Evolutionary conservation across 768 basidiomycete species (phyloP).

Genomic region (Neoboletus magnificus): DNA sequence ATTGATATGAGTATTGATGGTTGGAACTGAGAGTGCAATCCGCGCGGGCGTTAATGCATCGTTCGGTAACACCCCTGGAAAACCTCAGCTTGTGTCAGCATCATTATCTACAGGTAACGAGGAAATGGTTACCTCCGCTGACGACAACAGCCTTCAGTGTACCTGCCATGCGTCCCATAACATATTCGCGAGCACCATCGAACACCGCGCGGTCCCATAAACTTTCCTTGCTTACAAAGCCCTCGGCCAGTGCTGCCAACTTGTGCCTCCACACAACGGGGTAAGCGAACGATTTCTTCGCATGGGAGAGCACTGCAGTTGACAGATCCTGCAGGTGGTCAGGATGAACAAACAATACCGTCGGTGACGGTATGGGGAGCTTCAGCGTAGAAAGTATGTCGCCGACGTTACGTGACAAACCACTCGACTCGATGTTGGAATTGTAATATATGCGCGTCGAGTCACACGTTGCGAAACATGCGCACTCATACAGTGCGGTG

Average conservation of each 20-base stretch:
- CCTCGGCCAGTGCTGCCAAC: constrained; percentile 59
- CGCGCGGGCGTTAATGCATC: constrained; percentile 58
- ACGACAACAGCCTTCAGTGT: constrained; percentile 68
- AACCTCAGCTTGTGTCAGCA: neutral
- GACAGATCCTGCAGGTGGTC: constrained; percentile 57
- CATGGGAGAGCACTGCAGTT: constrained; percentile 49
- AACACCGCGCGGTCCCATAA: constrained; percentile 84
- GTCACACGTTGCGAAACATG: constrained; percentile 64
- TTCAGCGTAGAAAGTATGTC: constrained; percentile 48
- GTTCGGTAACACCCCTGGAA: constrained; percentile 48
- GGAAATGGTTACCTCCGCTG: constrained; percentile 56
- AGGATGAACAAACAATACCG: constrained; percentile 71
- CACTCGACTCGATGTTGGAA: constrained; percentile 3
- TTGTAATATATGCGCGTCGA: constrained; percentile 52
- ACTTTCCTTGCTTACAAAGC: constrained; percentile 73
- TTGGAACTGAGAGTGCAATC: constrained; percentile 71
- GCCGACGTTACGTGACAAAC: constrained; percentile 32
- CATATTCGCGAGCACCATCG: constrained; percentile 56
- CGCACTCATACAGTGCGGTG: constrained; percentile 71
- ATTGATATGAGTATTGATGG: constrained; percentile 63
- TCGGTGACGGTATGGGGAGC: constrained; percentile 69
- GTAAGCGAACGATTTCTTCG: constrained; percentile 53
- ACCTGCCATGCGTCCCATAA: constrained; percentile 58
- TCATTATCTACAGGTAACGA: neutral
- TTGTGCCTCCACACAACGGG: constrained; percentile 79